Evolutionary conservation across 2,329 filamentous ascomycete species (phyloP).

Genomic region (Ophioceras dolichostomum): DNA sequence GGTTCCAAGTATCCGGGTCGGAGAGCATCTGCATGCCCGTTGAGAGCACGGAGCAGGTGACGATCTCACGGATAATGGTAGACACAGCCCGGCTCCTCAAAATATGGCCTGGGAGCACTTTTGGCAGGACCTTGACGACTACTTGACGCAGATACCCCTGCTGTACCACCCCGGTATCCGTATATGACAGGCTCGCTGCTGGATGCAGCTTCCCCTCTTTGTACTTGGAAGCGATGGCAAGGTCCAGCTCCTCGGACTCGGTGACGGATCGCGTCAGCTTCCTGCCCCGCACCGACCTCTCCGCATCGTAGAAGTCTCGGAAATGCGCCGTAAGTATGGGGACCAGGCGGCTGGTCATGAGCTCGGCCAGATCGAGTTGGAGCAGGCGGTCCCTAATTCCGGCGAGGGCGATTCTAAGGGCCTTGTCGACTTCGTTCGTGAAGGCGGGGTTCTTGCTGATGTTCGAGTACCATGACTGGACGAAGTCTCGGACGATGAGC

Average conservation of each 20-base stretch:
- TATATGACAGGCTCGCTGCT: conserved; percentile 70
- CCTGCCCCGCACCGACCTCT: conserved; percentile 73
- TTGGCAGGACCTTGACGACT: conserved; percentile 59
- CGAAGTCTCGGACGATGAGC: conserved; percentile 69
- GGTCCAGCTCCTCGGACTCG: conserved; percentile 89
- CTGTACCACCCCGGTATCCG: conserved; percentile 73
- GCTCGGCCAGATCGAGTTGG: conserved; percentile 70
- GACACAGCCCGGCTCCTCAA: conserved; percentile 70
- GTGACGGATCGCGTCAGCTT: conserved; percentile 84
- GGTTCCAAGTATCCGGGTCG: conserved; percentile 96
- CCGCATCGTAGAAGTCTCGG: conserved; percentile 81
- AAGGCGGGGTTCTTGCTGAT: conserved; percentile 78
- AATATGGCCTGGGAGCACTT: conserved; percentile 60
- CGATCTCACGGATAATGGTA: conserved; percentile 74
- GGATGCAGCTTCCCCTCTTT: conserved; percentile 78
- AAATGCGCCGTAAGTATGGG: conserved; percentile 84
- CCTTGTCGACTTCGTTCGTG: conserved; percentile 72
- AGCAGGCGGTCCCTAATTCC: conserved; percentile 61
- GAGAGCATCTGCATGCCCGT: conserved; percentile 70
- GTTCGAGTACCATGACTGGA: conserved; percentile 75
- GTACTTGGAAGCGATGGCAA: conserved; percentile 93
- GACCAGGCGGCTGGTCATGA: conserved; percentile 69
- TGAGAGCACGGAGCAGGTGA: conserved; percentile 81
- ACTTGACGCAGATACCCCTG: conserved; percentile 78
- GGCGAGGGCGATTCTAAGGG: conserved; percentile 59